A percentile compares a stretch with the other conserved stretches of the same genome.
Conservation (phyloP, 352 stramenopile species). For the Globisporangium recalcitrans region DNA sequence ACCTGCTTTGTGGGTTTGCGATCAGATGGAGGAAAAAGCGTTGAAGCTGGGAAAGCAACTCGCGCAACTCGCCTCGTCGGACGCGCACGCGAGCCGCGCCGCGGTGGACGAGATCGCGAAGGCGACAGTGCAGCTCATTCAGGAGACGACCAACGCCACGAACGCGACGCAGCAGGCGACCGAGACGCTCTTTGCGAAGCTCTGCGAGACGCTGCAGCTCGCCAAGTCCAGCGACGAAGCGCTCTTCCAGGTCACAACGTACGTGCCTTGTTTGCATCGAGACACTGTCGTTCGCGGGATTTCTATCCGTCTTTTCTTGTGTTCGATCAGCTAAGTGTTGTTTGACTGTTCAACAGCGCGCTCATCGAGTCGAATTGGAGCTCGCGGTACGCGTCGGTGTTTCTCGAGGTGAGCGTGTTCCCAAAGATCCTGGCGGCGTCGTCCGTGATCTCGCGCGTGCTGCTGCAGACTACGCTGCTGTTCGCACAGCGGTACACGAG, state of each 20-base stretch:
- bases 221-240: conserved; percentile 47
- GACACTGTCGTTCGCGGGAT: background rate
- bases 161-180: conserved; percentile 49
- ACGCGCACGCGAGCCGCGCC: conserved; percentile 25
- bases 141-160: conserved; percentile 59
- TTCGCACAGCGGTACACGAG: conserved; percentile 44
- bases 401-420: conserved; percentile 47
- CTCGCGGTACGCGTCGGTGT: conserved; percentile 57
- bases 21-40: conserved; percentile 43
- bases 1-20: background rate
- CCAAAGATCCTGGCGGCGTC: conserved; percentile 49
- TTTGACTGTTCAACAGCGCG: conserved; percentile 18
- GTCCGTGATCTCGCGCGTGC: conserved; percentile 68
- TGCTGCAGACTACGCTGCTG: conserved; percentile 52
- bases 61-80: conserved; percentile 18
- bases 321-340: no score
- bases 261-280: conserved; percentile 5
- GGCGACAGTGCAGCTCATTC: conserved; percentile 34
- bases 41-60: conserved; percentile 41
- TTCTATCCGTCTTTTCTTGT: no score
- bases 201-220: conserved; percentile 48
- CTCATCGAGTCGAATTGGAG: conserved; percentile 68
- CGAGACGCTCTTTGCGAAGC: conserved; percentile 38
- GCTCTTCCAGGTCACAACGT: conserved; percentile 54
- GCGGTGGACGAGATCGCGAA: conserved; percentile 24